Evolutionary conservation across 2,329 filamentous ascomycete genomes (phyloP).

Genomic region (Trichothecium sympodiale): DNA sequence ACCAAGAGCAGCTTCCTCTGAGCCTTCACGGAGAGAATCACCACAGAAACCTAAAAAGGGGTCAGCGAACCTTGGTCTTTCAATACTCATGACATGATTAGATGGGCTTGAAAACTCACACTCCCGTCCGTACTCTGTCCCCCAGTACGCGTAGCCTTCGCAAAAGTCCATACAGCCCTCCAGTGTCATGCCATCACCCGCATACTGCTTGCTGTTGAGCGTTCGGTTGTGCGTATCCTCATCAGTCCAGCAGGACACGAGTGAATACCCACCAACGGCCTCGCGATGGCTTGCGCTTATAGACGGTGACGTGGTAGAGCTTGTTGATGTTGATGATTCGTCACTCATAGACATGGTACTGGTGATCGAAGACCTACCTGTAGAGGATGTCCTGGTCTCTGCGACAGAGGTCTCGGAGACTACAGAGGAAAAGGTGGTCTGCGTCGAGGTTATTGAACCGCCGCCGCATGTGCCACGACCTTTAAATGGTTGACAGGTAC

Average conservation of each 20-base stretch:
- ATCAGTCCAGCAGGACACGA: conserved; percentile 39
- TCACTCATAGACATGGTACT: not conserved
- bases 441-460: conserved; percentile 1
- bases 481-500: conserved; percentile 30
- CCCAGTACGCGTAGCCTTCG: conserved; percentile 34
- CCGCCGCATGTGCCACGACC: conserved; percentile 18
- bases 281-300: conserved; percentile 18
- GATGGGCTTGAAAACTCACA: conserved; percentile 20
- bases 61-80: conserved; percentile 5
- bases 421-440: not conserved
- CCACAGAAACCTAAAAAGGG: conserved; percentile 34
- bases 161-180: conserved; percentile 35
- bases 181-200: conserved; percentile 37
- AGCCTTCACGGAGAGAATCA: conserved; percentile 22
- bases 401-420: too few species aligned
- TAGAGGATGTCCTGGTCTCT: too few species aligned
- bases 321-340: conserved; percentile 1
- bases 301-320: not conserved
- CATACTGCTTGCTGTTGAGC: conserved; percentile 25
- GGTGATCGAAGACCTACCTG: not conserved
- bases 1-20: conserved; percentile 14
- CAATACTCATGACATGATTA: not conserved
- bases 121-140: conserved; percentile 39
- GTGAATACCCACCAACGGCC: conserved; percentile 29
- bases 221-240: conserved; percentile 29